Evolutionary conservation across 345 rosid genomes (phyloP).

Genomic region (Trapa bicornis): DNA sequence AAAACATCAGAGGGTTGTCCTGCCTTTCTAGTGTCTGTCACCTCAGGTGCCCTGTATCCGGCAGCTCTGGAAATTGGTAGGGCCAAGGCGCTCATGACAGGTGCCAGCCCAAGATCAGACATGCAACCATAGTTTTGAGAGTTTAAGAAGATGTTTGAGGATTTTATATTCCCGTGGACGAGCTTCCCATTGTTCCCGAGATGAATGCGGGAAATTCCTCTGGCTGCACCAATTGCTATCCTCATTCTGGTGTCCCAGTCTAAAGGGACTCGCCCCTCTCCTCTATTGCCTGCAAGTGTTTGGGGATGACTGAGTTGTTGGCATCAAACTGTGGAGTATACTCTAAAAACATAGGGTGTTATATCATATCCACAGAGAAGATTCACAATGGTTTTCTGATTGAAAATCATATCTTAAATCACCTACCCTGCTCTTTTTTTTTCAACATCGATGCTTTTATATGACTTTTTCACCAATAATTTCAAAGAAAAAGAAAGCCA

Average conservation of each 20-base stretch:
- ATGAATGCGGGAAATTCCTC: constrained; percentile 64
- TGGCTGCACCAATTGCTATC: constrained; percentile 71
- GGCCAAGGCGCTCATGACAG: constrained; percentile 45
- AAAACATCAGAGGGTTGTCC: constrained; percentile 61
- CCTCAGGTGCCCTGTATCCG: constrained; percentile 86
- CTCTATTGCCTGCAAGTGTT: constrained; percentile 38
- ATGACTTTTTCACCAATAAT: no score
- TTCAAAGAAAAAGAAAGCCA: no score
- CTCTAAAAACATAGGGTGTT: no score
- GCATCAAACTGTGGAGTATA: no score
- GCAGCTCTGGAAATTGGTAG: constrained; percentile 40
- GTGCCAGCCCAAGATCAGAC: constrained; percentile 62
- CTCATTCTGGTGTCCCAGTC: constrained; percentile 74
- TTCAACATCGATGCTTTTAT: no score
- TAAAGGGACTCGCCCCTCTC: constrained; percentile 45
- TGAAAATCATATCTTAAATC: no score
- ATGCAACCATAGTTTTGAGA: constrained; percentile 41
- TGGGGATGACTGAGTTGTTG: no score
- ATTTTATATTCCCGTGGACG: constrained; percentile 80
- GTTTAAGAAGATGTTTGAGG: constrained; percentile 72
- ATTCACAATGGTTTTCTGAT: no score
- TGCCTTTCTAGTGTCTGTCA: constrained; percentile 64
- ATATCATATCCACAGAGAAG: no score
- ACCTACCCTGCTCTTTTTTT: no score
- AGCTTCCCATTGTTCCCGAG: constrained; percentile 45